These are phyloP conservation scores for Colletotrichum truncatum DNA, from an alignment of 2,329 filamentous ascomycete genomes.

Conservation along the genomic window DNA sequence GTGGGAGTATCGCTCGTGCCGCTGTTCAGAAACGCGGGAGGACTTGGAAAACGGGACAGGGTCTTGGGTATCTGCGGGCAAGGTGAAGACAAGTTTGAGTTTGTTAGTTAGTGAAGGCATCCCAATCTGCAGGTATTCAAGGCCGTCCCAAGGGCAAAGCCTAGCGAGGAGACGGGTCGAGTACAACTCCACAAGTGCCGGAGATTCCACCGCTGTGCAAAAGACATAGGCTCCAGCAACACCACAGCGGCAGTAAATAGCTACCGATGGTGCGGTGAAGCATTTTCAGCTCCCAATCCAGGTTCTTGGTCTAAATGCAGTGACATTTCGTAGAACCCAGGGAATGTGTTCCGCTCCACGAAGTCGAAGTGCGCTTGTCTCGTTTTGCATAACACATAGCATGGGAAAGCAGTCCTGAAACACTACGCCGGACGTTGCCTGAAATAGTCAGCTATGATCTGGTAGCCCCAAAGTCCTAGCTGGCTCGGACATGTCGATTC, in stretches of 20 bases:
- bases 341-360: background rate
- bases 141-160: background rate
- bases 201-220: background rate
- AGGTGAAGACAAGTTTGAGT: background rate
- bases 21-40: conserved; percentile 2
- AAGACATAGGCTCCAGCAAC: background rate
- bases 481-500: background rate
- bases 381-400: background rate
- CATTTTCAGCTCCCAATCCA: background rate
- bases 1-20: background rate
- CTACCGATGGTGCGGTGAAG: background rate
- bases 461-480: background rate
- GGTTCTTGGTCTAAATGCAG: background rate
- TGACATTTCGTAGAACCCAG: background rate
- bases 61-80: background rate
- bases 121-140: background rate
- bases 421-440: background rate
- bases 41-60: background rate
- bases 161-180: background rate
- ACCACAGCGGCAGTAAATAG: background rate
- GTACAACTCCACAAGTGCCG: conserved; percentile 8
- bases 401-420: conserved; percentile 12
- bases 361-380: conserved; percentile 8
- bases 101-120: background rate
- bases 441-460: background rate